phyloP scores from a whole-genome alignment of 192 early-diverging fungal genomes.

The Coemansia sp. region DNA sequence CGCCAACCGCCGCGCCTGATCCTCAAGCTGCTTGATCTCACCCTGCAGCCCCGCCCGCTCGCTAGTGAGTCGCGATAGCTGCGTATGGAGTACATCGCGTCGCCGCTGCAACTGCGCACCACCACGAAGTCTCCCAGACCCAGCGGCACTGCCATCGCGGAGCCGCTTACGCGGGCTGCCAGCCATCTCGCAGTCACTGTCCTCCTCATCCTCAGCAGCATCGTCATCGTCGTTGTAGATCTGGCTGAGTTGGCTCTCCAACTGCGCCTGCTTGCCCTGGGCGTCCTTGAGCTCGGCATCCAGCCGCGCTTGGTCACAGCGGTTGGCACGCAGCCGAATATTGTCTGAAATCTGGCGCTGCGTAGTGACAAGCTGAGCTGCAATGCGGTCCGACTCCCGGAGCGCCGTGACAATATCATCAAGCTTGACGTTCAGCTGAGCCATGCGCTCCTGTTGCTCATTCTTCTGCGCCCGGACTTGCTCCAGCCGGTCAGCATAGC shows the following conservation, averaged over 20 bases:
- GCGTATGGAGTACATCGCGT: slow-evolving; percentile 37
- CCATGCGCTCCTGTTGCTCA: slow-evolving; percentile 48
- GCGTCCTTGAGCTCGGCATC: slow-evolving; percentile 42
- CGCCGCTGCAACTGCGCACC: slow-evolving; percentile 42
- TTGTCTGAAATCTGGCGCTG: slow-evolving; percentile 51
- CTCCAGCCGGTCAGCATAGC: slow-evolving; percentile 35
- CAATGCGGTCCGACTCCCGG: slow-evolving; percentile 49
- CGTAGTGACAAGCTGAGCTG: slow-evolving; percentile 46
- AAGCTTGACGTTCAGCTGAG: slow-evolving; percentile 36
- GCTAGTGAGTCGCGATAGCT: slow-evolving; percentile 47
- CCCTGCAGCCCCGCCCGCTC: slow-evolving; percentile 66
- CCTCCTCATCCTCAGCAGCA: slow-evolving; percentile 1
- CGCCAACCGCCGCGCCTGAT: slow-evolving; percentile 64
- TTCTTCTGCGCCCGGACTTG: slow-evolving; percentile 39
- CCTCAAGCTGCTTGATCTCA: slow-evolving; percentile 82
- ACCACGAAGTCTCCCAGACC: slow-evolving; percentile 21
- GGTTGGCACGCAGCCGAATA: slow-evolving; percentile 32
- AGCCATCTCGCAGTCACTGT: slow-evolving; percentile 17
- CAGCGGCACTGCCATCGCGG: slow-evolving; percentile 11
- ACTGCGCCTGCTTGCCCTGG: slow-evolving; percentile 29
- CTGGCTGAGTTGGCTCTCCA: slow-evolving; percentile 41
- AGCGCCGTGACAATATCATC: slow-evolving; percentile 55
- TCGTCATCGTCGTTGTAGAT: slow-evolving; percentile 31
- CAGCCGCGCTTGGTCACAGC: slow-evolving; percentile 45
- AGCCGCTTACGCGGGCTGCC: slow-evolving; percentile 32